Base-by-base conservation (phyloP, 352 stramenopile species). In the Phytophthora cajani region DNA sequence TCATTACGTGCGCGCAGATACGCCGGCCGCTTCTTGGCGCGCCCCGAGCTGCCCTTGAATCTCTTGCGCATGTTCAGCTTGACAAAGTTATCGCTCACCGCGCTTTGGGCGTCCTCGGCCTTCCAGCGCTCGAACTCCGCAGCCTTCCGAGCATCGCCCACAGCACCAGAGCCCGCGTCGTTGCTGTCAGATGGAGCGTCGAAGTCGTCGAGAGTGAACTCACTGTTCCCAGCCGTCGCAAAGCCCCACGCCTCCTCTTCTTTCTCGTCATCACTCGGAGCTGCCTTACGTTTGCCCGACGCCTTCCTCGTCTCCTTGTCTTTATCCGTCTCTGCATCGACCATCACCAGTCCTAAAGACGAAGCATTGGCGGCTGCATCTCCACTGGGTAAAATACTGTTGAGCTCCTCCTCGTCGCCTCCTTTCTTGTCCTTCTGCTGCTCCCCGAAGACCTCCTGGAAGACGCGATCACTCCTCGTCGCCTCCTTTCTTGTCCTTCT, bases 31-130 rank as follows among this genome's bases (percentile, higher is more conserved):
- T 92, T 93, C 61, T 88, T 89, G 0, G 85, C 79, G 49, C 82
- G 84, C 14, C 85, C 86, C 23, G 81, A 82, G 58, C 86, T 90
- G 9, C 85, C 85, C 53, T 86, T 90, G 54, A 92, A 78, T 12
- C 85, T 74, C 67, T 91, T 92, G 17, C 86, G 82, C 88, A 94
- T 93, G 58, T 92, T 88, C 5, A 93, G 78, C 36, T 80, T 80
- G 23, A 95, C 84, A 67, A 92, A 95, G 63, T 95, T 95, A 71
- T 89, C 79, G 64, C 85, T 90, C 11, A 94, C 82, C 2, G 59
- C 55, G 58, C 79, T 79, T 32, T 75, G 79, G 10, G 64, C 68
- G 17, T 87, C 72, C 49, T 89, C 84, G 5, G 82, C 72, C 60
- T 94, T 94, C 75, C 78, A 94, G 1, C 74, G 74, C 38, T 78